Base-by-base conservation (phyloP, 2,329 filamentous ascomycete genomes). In the Pyricularia pennisetigena region DNA sequence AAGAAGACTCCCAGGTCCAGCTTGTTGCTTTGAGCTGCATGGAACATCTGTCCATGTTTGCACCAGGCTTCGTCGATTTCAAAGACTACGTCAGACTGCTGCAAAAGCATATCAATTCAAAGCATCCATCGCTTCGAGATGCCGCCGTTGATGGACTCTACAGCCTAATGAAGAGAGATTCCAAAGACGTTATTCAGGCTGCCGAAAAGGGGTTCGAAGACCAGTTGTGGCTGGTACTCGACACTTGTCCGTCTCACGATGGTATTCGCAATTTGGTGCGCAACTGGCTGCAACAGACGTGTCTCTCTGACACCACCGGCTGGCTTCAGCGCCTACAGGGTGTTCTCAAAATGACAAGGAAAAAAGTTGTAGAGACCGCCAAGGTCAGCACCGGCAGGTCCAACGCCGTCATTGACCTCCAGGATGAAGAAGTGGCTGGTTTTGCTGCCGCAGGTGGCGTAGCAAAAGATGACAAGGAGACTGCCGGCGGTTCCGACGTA, bases 391-490 rank as follows among this genome's bases (percentile, higher is more conserved):
- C 82, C 4, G 32, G 63, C n/a, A 66, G 67, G 30, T 67, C 79
- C 7, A 83, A 81, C 10, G 82, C 83, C 4, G 82, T 86, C 14
- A 84, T 92, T n/a, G 95, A 99, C 73, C 80, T 98, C 0, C 91
- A 94, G 71, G 95, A 99, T 75, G 95, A 99, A 76, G 96, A 99
- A 77, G 94, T 97, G 49, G 95, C 95, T 67, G 95, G 95, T 0
- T 98, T 99, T 75, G 94, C 94, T 35, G 87, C 89, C n/a, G 88
- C 90, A 1, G 84, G 84, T 30, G 89, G 88, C 29, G 85, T 82
- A 3, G 81, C 79, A 4, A 86, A 86, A 65, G 85, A 90, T 66
- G 83, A 85, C 57, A 86, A 88, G 64, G 78, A 82, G 9, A 24
- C 24, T 26, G 24, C 62, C 23, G 82, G 81, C 41, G 74, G 80